Percentiles rank a stretch among this genome's conserved stretches.
phyloP scores from a whole-genome alignment of 2,329 filamentous ascomycete genomes.

The Epichloe typhina region DNA sequence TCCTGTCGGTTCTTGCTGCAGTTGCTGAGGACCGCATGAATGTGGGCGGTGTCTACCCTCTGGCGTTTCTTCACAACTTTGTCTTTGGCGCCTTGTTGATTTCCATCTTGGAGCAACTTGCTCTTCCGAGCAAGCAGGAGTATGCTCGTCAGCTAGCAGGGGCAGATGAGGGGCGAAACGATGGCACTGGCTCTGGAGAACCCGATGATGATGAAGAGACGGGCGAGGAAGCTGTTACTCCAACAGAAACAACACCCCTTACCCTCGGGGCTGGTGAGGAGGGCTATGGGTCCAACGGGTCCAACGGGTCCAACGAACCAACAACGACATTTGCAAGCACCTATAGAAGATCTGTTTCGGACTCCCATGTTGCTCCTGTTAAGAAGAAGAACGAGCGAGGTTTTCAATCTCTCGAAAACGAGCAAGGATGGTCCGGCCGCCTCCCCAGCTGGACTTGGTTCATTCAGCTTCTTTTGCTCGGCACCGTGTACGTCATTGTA shows the following conservation, averaged over 20 bases:
- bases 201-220: conserved; percentile 3
- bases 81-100: conserved; percentile 64
- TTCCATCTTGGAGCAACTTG: conserved; percentile 68
- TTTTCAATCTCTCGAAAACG: conserved; percentile 44
- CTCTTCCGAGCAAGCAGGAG: conserved; percentile 55
- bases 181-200: conserved; percentile 16
- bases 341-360: conserved; percentile 35
- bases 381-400: conserved; percentile 10
- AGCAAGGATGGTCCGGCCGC: conserved; percentile 74
- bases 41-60: conserved; percentile 64
- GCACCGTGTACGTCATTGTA: conserved; percentile 65
- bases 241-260: conserved; percentile 44
- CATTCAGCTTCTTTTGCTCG: conserved; percentile 69
- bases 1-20: conserved; percentile 55
- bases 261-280: conserved; percentile 30
- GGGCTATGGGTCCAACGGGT: conserved; percentile 20
- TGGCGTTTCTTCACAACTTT: conserved; percentile 67
- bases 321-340: conserved; percentile 41
- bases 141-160: conserved; percentile 49
- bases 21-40: conserved; percentile 64
- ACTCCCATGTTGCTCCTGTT: conserved; percentile 13
- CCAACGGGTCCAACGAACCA: conserved; percentile 20
- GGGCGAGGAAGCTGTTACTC: conserved; percentile 15
- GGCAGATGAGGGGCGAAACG: conserved; percentile 28
- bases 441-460: conserved; percentile 81